Evolutionary conservation across 1,284 basidiomycete genomes (phyloP).

Genomic region (Thelephora terrestris): DNA sequence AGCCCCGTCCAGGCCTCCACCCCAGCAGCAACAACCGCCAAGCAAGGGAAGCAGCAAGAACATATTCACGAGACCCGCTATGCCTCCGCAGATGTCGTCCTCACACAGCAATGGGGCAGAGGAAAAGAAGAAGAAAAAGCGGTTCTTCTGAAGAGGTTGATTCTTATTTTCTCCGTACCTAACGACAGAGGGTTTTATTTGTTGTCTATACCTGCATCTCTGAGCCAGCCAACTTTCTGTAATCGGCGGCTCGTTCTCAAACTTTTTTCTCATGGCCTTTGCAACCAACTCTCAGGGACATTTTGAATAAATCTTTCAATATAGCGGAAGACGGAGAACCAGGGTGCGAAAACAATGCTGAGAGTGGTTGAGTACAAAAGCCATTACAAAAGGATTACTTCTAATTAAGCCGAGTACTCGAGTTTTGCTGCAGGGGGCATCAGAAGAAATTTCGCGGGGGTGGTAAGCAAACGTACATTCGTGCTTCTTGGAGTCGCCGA

Average conservation of each 20-base stretch:
- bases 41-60: slow-evolving; percentile 13
- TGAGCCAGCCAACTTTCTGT: neutral
- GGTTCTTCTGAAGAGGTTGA: slow-evolving; percentile 62
- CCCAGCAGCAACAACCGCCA: slow-evolving; percentile 24
- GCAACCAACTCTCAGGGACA: too few relatives aligned
- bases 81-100: slow-evolving; percentile 37
- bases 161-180: neutral
- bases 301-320: too few relatives aligned
- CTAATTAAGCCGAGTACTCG: slow-evolving; percentile 41
- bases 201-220: neutral
- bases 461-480: slow-evolving; percentile 52
- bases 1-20: slow-evolving; percentile 37
- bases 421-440: slow-evolving; percentile 36
- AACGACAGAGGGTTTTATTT: too few relatives aligned
- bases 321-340: too few relatives aligned
- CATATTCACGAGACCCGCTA: slow-evolving; percentile 20
- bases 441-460: slow-evolving; percentile 6
- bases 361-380: too few relatives aligned
- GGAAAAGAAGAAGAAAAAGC: slow-evolving; percentile 74
- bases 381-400: neutral
- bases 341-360: too few relatives aligned
- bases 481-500: slow-evolving; percentile 93
- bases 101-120: slow-evolving; percentile 35
- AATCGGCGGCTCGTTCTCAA: neutral
- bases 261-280: too few relatives aligned